Evolutionary conservation across 768 basidiomycete genomes (phyloP), one percentile per base, ranked within the genome.

Genomic region (Serendipita sp.): DNA sequence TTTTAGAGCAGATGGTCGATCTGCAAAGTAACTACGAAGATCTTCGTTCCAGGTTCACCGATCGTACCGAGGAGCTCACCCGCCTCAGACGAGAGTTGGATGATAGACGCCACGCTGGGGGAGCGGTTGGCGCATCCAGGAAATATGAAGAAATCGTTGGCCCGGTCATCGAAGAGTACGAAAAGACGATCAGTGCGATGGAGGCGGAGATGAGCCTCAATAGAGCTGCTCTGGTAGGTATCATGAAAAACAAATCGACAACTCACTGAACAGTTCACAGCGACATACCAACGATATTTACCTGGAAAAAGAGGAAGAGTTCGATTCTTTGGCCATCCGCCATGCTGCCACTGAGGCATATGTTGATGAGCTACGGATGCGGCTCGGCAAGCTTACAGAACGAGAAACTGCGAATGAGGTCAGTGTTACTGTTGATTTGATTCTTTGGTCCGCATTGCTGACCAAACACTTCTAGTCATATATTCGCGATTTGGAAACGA

Each of bases 101-200:
- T 44, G 87, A 88, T 70, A 82, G 78, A 71, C 84, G 87, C 68
- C 80, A 87, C 44, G 69, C 72, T 18, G 79, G 81, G 5, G 87
- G 88, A 33, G 80, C 81, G 37, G 69, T 85, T 23, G 80, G 82
- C 2, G 87, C 83, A 16, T 88, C 84, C 2, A 84, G 79, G 66
- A 86, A 85, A 70, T 91, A 91, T 70, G 91, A 91, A 70, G 91
- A 91, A 74, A 92, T 88, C 67, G 94, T 98, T 23, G 94, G 92
- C 15, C 95, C 95, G 1, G 93, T 99, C 69, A 96, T 99, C 62
- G 90, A 96, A 74, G 93, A 97, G 75, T 99, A 99, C 74, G 95
- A 99, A 78, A 92, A 95, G 78, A 91, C 92, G 0, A 95, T 98
- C 68, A 81, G 84, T 45, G 87, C 91, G 2, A 87, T 99, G 80